phyloP scores from a whole-genome alignment of 2,329 filamentous ascomycete species.

The Xylariomycetidae sp. region DNA sequence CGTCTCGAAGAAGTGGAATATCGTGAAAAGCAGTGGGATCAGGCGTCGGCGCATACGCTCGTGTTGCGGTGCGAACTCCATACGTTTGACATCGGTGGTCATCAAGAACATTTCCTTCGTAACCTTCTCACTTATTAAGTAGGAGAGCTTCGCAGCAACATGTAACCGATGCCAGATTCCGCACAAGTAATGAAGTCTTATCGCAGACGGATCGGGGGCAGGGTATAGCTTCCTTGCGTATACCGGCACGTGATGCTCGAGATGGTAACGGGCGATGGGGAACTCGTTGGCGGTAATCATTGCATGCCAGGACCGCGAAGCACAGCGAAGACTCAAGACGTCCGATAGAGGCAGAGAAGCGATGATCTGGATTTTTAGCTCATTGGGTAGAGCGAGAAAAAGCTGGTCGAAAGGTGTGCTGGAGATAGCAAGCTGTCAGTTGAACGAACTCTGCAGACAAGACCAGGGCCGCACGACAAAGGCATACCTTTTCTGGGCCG shows the following conservation, averaged over 20 bases:
- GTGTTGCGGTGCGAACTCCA: slow-evolving; percentile 54
- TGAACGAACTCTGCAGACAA: too few relatives aligned
- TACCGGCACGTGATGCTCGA: slow-evolving; percentile 52
- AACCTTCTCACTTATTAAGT: slow-evolving; percentile 57
- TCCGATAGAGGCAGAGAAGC: slow-evolving; percentile 54
- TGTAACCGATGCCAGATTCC: slow-evolving; percentile 61
- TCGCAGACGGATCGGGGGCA: slow-evolving; percentile 35
- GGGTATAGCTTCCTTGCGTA: slow-evolving; percentile 58
- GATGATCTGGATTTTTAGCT: slow-evolving; percentile 58
- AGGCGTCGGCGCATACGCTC: slow-evolving; percentile 59
- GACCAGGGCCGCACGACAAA: too few relatives aligned
- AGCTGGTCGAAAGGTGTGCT: slow-evolving; percentile 47
- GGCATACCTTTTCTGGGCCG: slow-evolving; percentile 18
- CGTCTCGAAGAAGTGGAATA: slow-evolving; percentile 63
- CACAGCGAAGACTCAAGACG: slow-evolving; percentile 51
- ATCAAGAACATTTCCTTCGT: slow-evolving; percentile 60
- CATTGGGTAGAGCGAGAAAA: slow-evolving; percentile 53
- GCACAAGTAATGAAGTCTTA: slow-evolving; percentile 56
- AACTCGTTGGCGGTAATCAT: slow-evolving; percentile 55
- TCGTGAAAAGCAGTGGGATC: slow-evolving; percentile 57
- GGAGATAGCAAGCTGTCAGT: too few relatives aligned
- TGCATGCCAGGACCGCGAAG: slow-evolving; percentile 53
- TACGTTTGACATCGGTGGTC: slow-evolving; percentile 46
- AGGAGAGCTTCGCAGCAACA: slow-evolving; percentile 56
- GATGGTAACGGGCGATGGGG: slow-evolving; percentile 55